These are phyloP conservation scores for Rhododendron molle DNA, from an alignment of 148 eudicot species.

Conservation along the genomic window DNA sequence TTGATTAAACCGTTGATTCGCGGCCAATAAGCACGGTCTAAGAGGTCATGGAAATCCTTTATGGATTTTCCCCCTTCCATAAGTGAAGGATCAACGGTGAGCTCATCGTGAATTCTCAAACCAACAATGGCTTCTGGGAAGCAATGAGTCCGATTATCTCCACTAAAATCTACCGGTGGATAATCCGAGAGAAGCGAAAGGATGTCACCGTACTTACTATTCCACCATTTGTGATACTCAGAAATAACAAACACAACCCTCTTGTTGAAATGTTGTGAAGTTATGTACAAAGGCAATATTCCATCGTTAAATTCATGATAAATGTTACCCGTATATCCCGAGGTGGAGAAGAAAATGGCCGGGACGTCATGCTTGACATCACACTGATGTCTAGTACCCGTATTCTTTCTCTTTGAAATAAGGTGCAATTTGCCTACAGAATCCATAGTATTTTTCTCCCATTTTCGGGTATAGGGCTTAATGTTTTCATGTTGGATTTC, in stretches of 20 bases:
- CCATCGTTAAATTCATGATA: slow-evolving; percentile 97
- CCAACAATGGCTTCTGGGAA: slow-evolving; percentile 84
- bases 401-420: slow-evolving; percentile 31
- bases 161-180: slow-evolving; percentile 49
- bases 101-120: slow-evolving; percentile 81
- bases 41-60: slow-evolving; percentile 52
- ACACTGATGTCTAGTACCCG: slow-evolving; percentile 29
- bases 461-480: slow-evolving; percentile 84
- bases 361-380: slow-evolving; percentile 86
- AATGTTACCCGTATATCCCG: slow-evolving; percentile 87
- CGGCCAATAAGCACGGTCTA: slow-evolving; percentile 77
- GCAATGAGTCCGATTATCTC: slow-evolving; percentile 68
- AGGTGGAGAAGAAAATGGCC: slow-evolving; percentile 89
- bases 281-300: slow-evolving; percentile 75
- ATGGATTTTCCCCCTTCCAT: slow-evolving; percentile 49
- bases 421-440: slow-evolving; percentile 65
- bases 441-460: slow-evolving; percentile 69
- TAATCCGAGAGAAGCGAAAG: slow-evolving; percentile 69
- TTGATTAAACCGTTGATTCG: slow-evolving; percentile 45
- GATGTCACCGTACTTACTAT: slow-evolving; percentile 68
- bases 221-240: slow-evolving; percentile 89
- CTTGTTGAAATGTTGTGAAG: slow-evolving; percentile 73
- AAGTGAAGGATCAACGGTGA: slow-evolving; percentile 53
- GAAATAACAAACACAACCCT: slow-evolving; percentile 84
- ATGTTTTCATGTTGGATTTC: slow-evolving; percentile 63